Evolutionary conservation across 2,329 filamentous ascomycete genomes (phyloP).

Genomic region (Aspergillus quadricinctus): DNA sequence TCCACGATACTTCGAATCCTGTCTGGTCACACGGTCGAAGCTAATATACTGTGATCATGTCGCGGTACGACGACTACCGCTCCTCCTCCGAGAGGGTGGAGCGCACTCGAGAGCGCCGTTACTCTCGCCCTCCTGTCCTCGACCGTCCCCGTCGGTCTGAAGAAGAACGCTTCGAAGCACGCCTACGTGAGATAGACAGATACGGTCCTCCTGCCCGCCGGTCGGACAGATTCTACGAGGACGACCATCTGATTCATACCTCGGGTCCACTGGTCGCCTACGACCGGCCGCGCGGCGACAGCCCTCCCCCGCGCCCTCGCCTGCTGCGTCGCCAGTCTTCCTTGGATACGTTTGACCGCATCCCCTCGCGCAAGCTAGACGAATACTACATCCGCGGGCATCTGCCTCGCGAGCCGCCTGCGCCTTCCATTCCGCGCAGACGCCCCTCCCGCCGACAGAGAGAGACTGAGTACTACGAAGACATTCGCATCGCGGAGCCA

Average conservation of each 20-base stretch:
- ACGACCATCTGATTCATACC: constrained; percentile 39
- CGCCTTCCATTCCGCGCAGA: constrained; percentile 46
- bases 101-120: constrained; percentile 32
- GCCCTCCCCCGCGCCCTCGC: constrained; percentile 57
- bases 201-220: constrained; percentile 41
- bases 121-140: constrained; percentile 31
- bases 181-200: constrained; percentile 38
- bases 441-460: constrained; percentile 55
- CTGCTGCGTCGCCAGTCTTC: constrained; percentile 80
- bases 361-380: constrained; percentile 54
- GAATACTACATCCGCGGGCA: constrained; percentile 34
- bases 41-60: constrained; percentile 22
- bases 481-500: constrained; percentile 64
- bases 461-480: constrained; percentile 58
- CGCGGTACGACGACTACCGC: constrained; percentile 35
- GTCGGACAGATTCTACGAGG: constrained; percentile 37
- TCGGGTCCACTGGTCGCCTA: constrained; percentile 54
- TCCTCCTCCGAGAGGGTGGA: constrained; percentile 32
- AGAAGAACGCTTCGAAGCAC: constrained; percentile 40
- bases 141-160: constrained; percentile 34
- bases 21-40: constrained; percentile 8
- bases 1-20: neutral
- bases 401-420: constrained; percentile 56
- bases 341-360: constrained; percentile 83
- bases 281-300: constrained; percentile 54